Conservation (phyloP, 768 basidiomycete species). For the Pleurotus tuber-regium region DNA sequence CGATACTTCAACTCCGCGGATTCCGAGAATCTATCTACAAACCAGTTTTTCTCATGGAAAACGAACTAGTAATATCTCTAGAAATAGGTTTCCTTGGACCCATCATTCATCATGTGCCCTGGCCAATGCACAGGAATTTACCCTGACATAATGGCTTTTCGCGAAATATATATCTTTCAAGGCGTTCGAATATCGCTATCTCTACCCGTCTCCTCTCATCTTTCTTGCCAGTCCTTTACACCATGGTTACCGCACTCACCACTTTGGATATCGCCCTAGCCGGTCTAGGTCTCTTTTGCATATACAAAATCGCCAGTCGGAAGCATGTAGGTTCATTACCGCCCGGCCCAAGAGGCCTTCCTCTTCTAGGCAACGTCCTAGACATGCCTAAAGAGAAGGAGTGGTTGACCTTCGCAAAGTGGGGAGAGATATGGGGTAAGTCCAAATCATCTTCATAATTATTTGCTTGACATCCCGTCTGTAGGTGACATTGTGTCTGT, state of each 20-base stretch:
- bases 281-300: background rate
- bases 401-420: slow-evolving; percentile 28
- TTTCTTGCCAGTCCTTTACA: too few relatives aligned
- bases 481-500: slow-evolving; percentile 33
- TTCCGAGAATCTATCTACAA: too few relatives aligned
- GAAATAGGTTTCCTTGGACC: too few relatives aligned
- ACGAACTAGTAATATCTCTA: too few relatives aligned
- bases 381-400: slow-evolving; percentile 23
- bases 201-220: background rate
- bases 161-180: background rate
- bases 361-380: slow-evolving; percentile 34
- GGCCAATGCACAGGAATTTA: too few relatives aligned
- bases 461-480: background rate
- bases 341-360: slow-evolving; percentile 36
- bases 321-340: slow-evolving; percentile 22
- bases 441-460: background rate
- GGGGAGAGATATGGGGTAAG: slow-evolving; percentile 32
- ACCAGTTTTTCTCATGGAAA: too few relatives aligned
- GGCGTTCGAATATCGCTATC: background rate
- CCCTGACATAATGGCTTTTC: background rate
- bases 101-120: too few relatives aligned
- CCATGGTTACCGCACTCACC: background rate
- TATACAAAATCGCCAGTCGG: slow-evolving; percentile 24
- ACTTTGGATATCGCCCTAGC: background rate
- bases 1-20: too few relatives aligned